These are phyloP conservation scores for Penicillium italicum DNA, from an alignment of 2,329 filamentous ascomycete species.

Conservation along the genomic window DNA sequence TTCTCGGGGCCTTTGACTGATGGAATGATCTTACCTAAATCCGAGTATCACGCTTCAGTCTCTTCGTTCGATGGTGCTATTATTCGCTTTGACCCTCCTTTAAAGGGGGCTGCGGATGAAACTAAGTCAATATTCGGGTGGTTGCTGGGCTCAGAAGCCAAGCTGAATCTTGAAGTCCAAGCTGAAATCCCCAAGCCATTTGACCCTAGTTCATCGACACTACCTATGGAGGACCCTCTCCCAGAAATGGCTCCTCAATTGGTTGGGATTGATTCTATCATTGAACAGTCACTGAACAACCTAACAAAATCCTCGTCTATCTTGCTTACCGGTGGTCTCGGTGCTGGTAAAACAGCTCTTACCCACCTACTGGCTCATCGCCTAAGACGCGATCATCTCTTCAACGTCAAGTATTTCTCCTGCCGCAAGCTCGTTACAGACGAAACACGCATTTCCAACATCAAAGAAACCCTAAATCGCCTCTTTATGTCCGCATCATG, in stretches of 20 bases:
- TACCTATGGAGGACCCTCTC: constrained; percentile 55
- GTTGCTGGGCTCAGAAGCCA: constrained; percentile 74
- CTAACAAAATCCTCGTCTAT: constrained; percentile 84
- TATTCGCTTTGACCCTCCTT: constrained; percentile 67
- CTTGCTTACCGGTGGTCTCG: constrained; percentile 80
- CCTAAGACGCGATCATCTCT: constrained; percentile 69
- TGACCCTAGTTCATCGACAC: constrained; percentile 40
- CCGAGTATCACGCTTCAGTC: constrained; percentile 52
- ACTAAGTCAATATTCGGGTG: constrained; percentile 51
- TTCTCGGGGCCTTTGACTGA: constrained; percentile 85
- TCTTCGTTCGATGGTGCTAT: constrained; percentile 79
- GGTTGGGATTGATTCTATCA: constrained; percentile 78
- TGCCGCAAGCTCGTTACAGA: constrained; percentile 86
- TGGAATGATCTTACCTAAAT: constrained; percentile 70
- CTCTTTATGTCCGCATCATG: constrained; percentile 87
- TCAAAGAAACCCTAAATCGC: constrained; percentile 82
- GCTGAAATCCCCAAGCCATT: constrained; percentile 64
- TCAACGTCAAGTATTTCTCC: constrained; percentile 79
- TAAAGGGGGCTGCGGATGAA: constrained; percentile 34
- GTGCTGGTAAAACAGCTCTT: constrained; percentile 83
- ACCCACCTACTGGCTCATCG: constrained; percentile 71
- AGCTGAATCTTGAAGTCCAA: constrained; percentile 71
- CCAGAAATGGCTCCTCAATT: constrained; percentile 56
- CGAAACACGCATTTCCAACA: constrained; percentile 80
- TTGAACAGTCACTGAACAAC: constrained; percentile 69